Base-by-base conservation (phyloP, 768 basidiomycete genomes). In the Cantharellus cinnabarinus region DNA sequence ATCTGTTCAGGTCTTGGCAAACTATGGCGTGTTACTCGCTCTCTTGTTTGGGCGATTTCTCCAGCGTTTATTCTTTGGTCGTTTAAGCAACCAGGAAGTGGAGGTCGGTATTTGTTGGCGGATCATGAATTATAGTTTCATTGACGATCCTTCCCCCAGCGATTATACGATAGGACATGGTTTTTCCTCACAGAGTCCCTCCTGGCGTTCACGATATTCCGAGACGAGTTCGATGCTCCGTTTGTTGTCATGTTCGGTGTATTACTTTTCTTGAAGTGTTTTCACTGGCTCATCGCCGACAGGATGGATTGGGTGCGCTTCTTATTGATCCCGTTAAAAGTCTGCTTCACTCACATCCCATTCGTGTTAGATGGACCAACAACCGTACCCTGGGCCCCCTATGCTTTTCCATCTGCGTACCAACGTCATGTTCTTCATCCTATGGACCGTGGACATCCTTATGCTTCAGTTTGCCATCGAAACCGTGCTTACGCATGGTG, bases 171-270 rank as follows among this genome's bases (percentile, higher is more conserved):
- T 68, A 78, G 89, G 63, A 78, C 89, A 39, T 98, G 95, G 94
- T 91, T 93, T 73, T 95, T 95, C 71, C 79, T 98, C 56, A 98
- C 95, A 1, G 95, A 99, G 69, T 93, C 89, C 4, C 75, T 99
- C 41, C 74, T 99, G 56, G 94, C 95, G 0, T 85, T 98, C 68
- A 95, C 95, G 41, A 98, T 98, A 64, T 99, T 99, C 72, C 79
- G 91, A 61, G 89, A 93, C 70, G 89, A 90, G 69, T 91, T 94
- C 68, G 89, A 93, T 70, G 77, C 83, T n/a, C 79, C 82, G 2
- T 97, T 98, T 68, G 84, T 84, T 51, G 72, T 91, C 64, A 89
- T 94, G 83, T 98, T 98, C 67, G 84, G 85, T n/a, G 80, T 89
- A 66, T 73, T 99, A 5, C 78, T 97, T 14, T 94, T 95, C 64